These are phyloP conservation scores for Acacia confusa DNA, from an alignment of 306 rosid species.

Conservation along the genomic window DNA sequence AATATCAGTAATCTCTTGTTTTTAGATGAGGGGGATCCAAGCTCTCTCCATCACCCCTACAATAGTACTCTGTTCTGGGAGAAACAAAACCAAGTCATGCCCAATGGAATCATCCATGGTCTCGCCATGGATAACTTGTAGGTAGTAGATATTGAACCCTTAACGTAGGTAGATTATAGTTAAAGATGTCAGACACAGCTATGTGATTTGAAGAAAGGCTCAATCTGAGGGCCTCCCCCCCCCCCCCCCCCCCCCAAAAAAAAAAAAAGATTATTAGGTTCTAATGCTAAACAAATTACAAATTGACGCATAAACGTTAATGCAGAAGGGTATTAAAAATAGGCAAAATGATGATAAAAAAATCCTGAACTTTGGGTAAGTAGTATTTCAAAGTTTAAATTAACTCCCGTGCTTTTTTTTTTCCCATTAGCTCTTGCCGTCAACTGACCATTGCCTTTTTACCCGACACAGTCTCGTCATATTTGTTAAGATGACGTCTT, in stretches of 20 bases:
- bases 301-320: background rate
- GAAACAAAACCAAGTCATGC: background rate
- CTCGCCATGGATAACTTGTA: slow-evolving; percentile 1
- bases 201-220: background rate
- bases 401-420: no score
- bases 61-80: background rate
- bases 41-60: background rate
- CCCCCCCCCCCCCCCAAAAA: no score
- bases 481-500: no score
- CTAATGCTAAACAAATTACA: background rate
- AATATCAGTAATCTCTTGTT: slow-evolving; percentile 29
- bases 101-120: background rate
- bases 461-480: no score
- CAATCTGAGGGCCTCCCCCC: background rate
- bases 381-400: no score
- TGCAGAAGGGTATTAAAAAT: background rate
- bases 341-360: no score
- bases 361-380: no score
- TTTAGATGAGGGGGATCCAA: slow-evolving; percentile 32
- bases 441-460: no score
- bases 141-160: background rate
- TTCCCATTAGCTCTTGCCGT: no score
- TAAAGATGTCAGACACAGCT: background rate
- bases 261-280: background rate
- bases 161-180: background rate